Base-by-base conservation (phyloP, 257 asterid species). In the Solanum microdontum region DNA sequence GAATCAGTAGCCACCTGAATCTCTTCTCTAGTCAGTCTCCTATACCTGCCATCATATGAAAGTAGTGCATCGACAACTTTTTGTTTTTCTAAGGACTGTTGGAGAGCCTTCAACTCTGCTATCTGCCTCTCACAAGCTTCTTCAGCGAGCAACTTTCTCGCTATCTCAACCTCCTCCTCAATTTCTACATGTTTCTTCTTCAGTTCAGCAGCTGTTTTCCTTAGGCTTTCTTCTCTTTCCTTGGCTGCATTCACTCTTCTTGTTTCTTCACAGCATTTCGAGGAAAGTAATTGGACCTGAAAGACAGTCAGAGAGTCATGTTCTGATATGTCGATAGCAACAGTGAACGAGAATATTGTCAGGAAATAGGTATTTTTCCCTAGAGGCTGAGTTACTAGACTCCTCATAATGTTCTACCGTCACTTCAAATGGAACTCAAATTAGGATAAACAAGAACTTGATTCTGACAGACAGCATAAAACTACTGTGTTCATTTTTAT, bases 251-350 rank as follows among this genome's bases (percentile, higher is more conserved):
- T 88, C 87, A 93, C 94, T 90, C 88, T 94, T 84, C 89, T 89
- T 74, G 94, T 95, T 88, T 93, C 98, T 90, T 93, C 95, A 87
- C 86, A 91, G 91, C 94, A 94, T 88, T 95, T 98, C n/a, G 93
- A 92, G 86, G 98, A 93, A 88, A 96, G 96, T 92, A 88, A 82
- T 43, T 90, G 89, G 37, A 94, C 95, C 99, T 96, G 93, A 90
- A 91, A 85, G 39, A 82, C 45, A 4, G 84, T 34, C 69, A 55
- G 17, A 12, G 7, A 34, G 45, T 69, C 55, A 70, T 5, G 12
- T 60, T 55, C 51, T 11, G 24, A 39, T n/a, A 39, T 23, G 58
- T 76, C 9, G 55, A 34, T 83, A 33, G 55, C 45, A 83, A 37
- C 70, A 60, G 34, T 6, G 75, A 73, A 76, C 34, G 8, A 34